phyloP scores from a whole-genome alignment of 1,284 basidiomycete species.

The Meripilus lineatus region DNA sequence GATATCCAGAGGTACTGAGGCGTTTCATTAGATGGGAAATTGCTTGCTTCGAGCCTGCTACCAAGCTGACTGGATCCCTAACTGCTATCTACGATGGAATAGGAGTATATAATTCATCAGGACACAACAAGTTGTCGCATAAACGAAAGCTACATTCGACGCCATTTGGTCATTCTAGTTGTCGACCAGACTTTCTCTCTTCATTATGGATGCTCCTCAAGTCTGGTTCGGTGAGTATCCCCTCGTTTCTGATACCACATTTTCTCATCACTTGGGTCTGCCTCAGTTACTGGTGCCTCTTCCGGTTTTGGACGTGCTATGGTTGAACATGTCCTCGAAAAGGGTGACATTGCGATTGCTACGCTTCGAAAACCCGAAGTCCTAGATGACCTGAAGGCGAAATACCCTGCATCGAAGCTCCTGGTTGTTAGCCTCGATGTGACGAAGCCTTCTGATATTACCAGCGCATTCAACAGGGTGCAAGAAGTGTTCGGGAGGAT shows the following conservation, averaged over 20 bases:
- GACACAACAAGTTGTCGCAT: neutral
- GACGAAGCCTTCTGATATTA: slow-evolving; percentile 24
- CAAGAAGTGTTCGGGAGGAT: slow-evolving; percentile 32
- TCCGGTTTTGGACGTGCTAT: slow-evolving; percentile 28
- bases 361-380: slow-evolving; percentile 25
- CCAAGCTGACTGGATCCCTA: no score
- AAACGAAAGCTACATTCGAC: neutral
- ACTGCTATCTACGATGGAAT: no score
- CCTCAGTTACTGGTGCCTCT: slow-evolving; percentile 28
- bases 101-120: neutral
- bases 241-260: no score
- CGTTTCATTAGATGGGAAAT: no score
- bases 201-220: neutral
- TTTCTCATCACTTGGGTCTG: neutral
- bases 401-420: slow-evolving; percentile 23
- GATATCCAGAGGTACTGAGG: no score
- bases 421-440: slow-evolving; percentile 39
- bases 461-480: slow-evolving; percentile 29
- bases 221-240: neutral
- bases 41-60: no score
- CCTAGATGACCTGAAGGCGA: slow-evolving; percentile 18
- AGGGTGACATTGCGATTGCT: slow-evolving; percentile 28
- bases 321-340: slow-evolving; percentile 22
- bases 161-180: no score
- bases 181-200: neutral